Evolutionary conservation across 2,329 filamentous ascomycete genomes (phyloP).

Genomic region (Nothophoma quercina): DNA sequence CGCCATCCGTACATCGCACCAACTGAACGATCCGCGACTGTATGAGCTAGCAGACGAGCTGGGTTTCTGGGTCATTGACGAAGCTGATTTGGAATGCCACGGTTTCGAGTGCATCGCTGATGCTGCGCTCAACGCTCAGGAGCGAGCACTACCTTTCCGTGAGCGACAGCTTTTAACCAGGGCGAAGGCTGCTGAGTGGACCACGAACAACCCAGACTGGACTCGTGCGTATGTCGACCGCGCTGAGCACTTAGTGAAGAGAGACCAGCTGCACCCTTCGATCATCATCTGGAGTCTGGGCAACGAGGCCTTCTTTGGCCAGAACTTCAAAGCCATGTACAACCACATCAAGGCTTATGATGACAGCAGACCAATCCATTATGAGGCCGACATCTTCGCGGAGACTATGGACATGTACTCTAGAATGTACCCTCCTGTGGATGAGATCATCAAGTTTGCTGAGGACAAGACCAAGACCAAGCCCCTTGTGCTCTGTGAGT

Average conservation of each 20-base stretch:
- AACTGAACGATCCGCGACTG: conserved; percentile 68
- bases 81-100: conserved; percentile 60
- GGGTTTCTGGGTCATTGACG: conserved; percentile 71
- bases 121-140: conserved; percentile 30
- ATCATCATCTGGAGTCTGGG: conserved; percentile 77
- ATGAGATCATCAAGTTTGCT: conserved; percentile 59
- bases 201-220: conserved; percentile 68
- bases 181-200: conserved; percentile 63
- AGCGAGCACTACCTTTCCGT: conserved; percentile 62
- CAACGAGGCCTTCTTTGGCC: conserved; percentile 76
- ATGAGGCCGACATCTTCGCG: conserved; percentile 69
- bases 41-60: conserved; percentile 70
- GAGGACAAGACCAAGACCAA: conserved; percentile 53
- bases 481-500: conserved; percentile 66
- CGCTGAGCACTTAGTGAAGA: conserved; percentile 67
- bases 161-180: conserved; percentile 67
- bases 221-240: conserved; percentile 72
- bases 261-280: conserved; percentile 75
- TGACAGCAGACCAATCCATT: conserved; percentile 67
- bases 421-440: conserved; percentile 69
- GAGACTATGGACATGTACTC: conserved; percentile 70
- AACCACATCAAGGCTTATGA: conserved; percentile 67
- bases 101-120: conserved; percentile 52
- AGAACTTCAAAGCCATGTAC: conserved; percentile 74
- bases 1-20: conserved; percentile 72